phyloP scores from a whole-genome alignment of 495 filamentous ascomycete species.

The Thermothielavioides terrestris region DNA sequence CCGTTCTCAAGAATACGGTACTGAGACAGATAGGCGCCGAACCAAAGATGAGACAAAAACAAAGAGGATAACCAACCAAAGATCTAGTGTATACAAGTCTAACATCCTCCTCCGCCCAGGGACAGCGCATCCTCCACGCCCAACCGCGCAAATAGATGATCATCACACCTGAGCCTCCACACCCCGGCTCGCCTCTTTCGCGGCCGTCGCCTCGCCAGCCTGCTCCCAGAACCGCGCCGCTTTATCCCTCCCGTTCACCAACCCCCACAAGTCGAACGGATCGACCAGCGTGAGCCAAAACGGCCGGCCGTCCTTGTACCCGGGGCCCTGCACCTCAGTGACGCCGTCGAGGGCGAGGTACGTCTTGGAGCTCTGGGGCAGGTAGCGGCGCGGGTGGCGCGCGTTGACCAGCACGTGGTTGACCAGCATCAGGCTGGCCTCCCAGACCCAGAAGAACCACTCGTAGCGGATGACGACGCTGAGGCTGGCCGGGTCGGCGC shows the following conservation, averaged over 20 bases:
- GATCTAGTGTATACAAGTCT: no score
- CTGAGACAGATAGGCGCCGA: no score
- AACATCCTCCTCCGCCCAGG: no score
- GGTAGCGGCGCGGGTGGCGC: conserved; percentile 51
- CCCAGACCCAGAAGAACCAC: conserved; percentile 69
- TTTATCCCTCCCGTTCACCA: conserved; percentile 44
- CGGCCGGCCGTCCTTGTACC: conserved; percentile 48
- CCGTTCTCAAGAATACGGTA: no score
- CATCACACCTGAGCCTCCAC: conserved; percentile 5
- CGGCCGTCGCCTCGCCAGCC: conserved; percentile 4
- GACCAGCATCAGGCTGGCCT: conserved; percentile 52
- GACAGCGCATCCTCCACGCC: background rate
- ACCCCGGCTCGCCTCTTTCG: background rate
- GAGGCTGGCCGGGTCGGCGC: conserved; percentile 24
- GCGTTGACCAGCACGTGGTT: conserved; percentile 56
- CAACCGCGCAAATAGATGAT: no score
- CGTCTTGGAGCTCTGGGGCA: conserved; percentile 55
- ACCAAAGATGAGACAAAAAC: no score
- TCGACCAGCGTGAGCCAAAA: conserved; percentile 52
- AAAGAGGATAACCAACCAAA: no score
- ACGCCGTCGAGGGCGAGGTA: conserved; percentile 54
- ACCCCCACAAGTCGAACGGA: conserved; percentile 57
- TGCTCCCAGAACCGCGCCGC: conserved; percentile 49
- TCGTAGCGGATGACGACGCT: conserved; percentile 55
- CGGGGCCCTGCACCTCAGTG: conserved; percentile 56